Evolutionary conservation across 2,329 filamentous ascomycete genomes (phyloP).

Genomic region (Alternaria alternata): DNA sequence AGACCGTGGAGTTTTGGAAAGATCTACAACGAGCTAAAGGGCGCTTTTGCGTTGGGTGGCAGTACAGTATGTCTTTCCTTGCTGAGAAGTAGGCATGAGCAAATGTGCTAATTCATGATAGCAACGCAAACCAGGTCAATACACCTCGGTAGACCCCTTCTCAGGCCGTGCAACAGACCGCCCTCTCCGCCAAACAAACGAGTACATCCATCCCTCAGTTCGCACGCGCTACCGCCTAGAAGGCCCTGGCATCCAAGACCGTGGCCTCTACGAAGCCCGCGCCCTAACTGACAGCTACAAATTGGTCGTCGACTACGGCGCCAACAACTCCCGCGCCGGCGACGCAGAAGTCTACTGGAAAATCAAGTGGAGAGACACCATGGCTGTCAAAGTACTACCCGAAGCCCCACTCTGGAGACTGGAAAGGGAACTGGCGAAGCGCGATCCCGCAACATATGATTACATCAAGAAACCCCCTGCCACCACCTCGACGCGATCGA

Average conservation of each 20-base stretch:
- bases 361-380: constrained; percentile 45
- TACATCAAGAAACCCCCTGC: constrained; percentile 49
- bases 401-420: constrained; percentile 57
- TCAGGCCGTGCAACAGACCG: constrained; percentile 53
- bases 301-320: constrained; percentile 55
- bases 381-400: constrained; percentile 51
- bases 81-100: no score
- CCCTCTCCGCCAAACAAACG: constrained; percentile 58
- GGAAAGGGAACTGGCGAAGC: constrained; percentile 53
- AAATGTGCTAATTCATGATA: constrained; percentile 5
- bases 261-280: constrained; percentile 54
- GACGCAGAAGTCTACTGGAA: constrained; percentile 57
- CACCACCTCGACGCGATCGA: constrained; percentile 29
- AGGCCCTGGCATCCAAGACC: constrained; percentile 58
- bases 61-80: constrained; percentile 38
- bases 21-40: constrained; percentile 56
- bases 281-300: constrained; percentile 58
- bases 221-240: constrained; percentile 55
- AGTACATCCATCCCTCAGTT: constrained; percentile 62
- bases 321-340: constrained; percentile 31
- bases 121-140: constrained; percentile 58
- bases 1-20: constrained; percentile 59
- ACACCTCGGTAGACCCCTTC: constrained; percentile 56
- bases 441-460: constrained; percentile 54
- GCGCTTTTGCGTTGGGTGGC: constrained; percentile 58